Evolutionary conservation across 2,329 filamentous ascomycete genomes (phyloP), one percentile per base, ranked within the genome.

Genomic region (Sphaerostilbella broomeana): DNA sequence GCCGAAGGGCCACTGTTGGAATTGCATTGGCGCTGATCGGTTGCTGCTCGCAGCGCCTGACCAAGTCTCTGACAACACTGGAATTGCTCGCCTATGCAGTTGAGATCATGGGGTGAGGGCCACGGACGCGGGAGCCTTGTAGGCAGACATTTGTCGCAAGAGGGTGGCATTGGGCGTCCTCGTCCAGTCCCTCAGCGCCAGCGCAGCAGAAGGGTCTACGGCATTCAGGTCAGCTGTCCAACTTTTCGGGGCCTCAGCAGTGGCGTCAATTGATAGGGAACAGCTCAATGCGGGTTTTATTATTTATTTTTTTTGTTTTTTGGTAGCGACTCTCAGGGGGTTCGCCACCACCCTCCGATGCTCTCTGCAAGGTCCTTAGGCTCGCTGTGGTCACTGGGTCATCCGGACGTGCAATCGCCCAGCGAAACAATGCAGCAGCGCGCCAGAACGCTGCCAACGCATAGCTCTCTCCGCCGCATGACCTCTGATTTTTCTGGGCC

Each of bases 391-490:
- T 37, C 36, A 43, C 24, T 38, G 40, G 35, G 41, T 43, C 41
- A 43, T 30, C 41, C 38, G 41, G 41, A 43, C 41, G n/a, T n/a
- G n/a, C n/a, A 43, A 25, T 22, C 36, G 36, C 33, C 35, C 26
- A 31, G 41, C 25, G 33, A 42, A 30, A 42, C 28, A 35, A 26
- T 18, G 34, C 33, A 27, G 40, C 39, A 42, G 29, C 18, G 20
- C 27, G 34, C 33, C 40, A 32, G 33, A 33, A 27, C 35, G 10
- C 38, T 43, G 41, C 41, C 41, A 43, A 39, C 41, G 41, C 41
- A 43, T 43, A 38, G 41, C 41, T 39, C 41, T n/a, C n/a, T 43
- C 41, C 35, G 35, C 41, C 41, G 41, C 41, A 43, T 43, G 41
- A 43, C 41, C 41, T 30, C 32, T 22, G 40, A 28, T 29, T 38